Percentiles rank a stretch among this genome's conserved stretches.
Conservation (phyloP, 2,329 filamentous ascomycete species). For the Curvularia lunata region DNA sequence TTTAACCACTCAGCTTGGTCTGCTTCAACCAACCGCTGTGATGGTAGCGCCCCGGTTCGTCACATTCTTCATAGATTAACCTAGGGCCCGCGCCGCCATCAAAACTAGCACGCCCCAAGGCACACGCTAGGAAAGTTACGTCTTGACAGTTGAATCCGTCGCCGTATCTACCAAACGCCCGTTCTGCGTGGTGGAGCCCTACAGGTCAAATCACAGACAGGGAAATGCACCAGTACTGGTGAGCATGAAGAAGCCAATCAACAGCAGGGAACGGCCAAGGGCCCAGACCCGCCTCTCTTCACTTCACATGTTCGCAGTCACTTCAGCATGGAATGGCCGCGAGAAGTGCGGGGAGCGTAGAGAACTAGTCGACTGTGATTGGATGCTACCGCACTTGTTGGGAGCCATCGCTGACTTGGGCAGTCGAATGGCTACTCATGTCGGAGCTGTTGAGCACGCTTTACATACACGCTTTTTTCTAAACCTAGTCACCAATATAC, state of each 20-base stretch:
- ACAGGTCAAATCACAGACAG: not conserved
- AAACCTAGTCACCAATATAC: not conserved
- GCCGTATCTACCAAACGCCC: not conserved
- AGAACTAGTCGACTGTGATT: not conserved
- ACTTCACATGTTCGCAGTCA: constrained; percentile 3
- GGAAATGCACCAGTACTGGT: not conserved
- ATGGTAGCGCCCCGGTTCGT: not conserved
- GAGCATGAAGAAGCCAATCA: not conserved
- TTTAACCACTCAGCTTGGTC: not conserved
- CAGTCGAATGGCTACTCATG: not conserved
- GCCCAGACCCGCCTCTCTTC: not conserved
- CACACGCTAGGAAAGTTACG: not conserved
- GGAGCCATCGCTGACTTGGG: not conserved
- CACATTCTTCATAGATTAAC: not conserved
- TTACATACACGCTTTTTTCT: not conserved
- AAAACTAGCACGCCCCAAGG: not conserved
- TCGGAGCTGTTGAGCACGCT: not conserved
- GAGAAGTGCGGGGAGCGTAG: not conserved
- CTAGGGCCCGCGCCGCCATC: not conserved
- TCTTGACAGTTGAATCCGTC: not conserved
- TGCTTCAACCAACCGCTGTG: no score
- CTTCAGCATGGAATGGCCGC: not conserved
- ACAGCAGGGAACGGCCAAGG: not conserved
- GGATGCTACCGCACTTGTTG: not conserved
- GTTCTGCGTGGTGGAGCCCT: not conserved